phyloP scores from a whole-genome alignment of 2,329 filamentous ascomycete genomes.

The Thielaviopsis euricoi region DNA sequence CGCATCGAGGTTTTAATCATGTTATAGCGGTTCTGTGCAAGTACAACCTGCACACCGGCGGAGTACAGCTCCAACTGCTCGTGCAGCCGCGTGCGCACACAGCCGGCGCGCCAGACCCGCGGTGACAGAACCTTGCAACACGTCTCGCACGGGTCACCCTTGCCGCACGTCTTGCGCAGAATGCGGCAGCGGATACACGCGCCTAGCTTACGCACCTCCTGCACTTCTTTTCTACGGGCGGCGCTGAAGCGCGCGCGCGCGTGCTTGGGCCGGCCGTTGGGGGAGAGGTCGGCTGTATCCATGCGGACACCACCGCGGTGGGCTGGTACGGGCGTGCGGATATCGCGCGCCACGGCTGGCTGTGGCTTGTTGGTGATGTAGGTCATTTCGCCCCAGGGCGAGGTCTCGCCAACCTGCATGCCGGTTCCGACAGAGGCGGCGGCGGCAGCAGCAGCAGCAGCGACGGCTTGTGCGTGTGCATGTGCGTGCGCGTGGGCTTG shows the following conservation, averaged over 20 bases:
- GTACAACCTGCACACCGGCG: conserved; percentile 44
- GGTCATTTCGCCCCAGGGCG: conserved; percentile 34
- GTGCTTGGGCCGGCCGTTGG: conserved; percentile 34
- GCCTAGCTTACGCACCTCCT: conserved; percentile 46
- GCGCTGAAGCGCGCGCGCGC: conserved; percentile 41
- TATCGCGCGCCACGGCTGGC: conserved; percentile 2
- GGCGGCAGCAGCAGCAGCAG: conserved; percentile 18
- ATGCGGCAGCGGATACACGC: conserved; percentile 51
- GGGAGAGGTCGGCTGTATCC: conserved; percentile 26
- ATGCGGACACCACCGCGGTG: conserved; percentile 35
- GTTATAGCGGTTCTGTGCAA: conserved; percentile 43
- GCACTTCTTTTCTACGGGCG: conserved; percentile 44
- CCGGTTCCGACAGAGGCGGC: conserved; percentile 15
- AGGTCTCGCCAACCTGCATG: conserved; percentile 15
- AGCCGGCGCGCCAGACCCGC: conserved; percentile 48
- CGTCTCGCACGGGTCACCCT: conserved; percentile 44
- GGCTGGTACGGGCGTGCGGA: conserved; percentile 19
- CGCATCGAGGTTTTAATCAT: conserved; percentile 33
- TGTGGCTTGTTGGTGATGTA: conserved; percentile 24
- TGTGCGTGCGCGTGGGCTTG: not conserved
- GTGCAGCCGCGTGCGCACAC: conserved; percentile 43
- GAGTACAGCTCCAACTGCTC: conserved; percentile 48
- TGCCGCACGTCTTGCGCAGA: conserved; percentile 49
- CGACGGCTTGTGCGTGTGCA: conserved; percentile 14
- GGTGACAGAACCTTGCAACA: conserved; percentile 47